Percentiles rank a stretch among this genome's conserved stretches.
These are phyloP conservation scores for Pythium brassicae DNA, from an alignment of 352 stramenopile species.

Conservation along the genomic window DNA sequence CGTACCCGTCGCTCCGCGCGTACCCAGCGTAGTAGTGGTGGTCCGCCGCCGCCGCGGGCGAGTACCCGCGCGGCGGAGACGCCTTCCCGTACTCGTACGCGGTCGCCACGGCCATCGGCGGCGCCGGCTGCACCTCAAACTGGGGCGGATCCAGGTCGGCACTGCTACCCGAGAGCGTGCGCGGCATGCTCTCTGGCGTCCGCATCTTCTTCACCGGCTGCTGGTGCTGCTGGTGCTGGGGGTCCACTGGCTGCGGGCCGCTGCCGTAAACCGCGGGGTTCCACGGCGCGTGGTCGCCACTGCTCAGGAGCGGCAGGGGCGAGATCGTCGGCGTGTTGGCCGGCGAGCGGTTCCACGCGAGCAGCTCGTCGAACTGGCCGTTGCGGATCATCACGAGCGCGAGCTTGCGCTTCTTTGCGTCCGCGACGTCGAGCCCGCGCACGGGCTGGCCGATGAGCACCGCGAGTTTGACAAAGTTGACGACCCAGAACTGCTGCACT, in stretches of 20 bases:
- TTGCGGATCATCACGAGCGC: slow-evolving; percentile 76
- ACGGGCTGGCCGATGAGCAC: slow-evolving; percentile 72
- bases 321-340: slow-evolving; percentile 33
- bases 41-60: slow-evolving; percentile 3
- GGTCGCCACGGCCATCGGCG: slow-evolving; percentile 10
- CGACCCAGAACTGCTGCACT: slow-evolving; percentile 84
- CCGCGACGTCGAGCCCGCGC: slow-evolving; percentile 66
- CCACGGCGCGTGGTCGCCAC: slow-evolving; percentile 17
- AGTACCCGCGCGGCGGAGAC: slow-evolving; percentile 15
- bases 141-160: slow-evolving; percentile 14
- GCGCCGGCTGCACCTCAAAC: slow-evolving; percentile 11
- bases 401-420: slow-evolving; percentile 81
- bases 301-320: slow-evolving; percentile 28
- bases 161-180: slow-evolving; percentile 1
- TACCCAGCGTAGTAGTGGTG: slow-evolving; percentile 14
- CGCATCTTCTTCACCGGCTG: slow-evolving; percentile 48
- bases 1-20: slow-evolving; percentile 7
- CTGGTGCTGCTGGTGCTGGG: slow-evolving; percentile 23
- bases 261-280: slow-evolving; percentile 1
- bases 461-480: slow-evolving; percentile 82
- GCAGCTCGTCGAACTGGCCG: slow-evolving; percentile 68
- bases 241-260: slow-evolving; percentile 6
- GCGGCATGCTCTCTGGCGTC: slow-evolving; percentile 29
- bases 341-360: slow-evolving; percentile 52
- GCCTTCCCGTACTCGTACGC: slow-evolving; percentile 19